Conservation (phyloP, 1,284 basidiomycete species). For the Trichosporon coremiiforme region DNA sequence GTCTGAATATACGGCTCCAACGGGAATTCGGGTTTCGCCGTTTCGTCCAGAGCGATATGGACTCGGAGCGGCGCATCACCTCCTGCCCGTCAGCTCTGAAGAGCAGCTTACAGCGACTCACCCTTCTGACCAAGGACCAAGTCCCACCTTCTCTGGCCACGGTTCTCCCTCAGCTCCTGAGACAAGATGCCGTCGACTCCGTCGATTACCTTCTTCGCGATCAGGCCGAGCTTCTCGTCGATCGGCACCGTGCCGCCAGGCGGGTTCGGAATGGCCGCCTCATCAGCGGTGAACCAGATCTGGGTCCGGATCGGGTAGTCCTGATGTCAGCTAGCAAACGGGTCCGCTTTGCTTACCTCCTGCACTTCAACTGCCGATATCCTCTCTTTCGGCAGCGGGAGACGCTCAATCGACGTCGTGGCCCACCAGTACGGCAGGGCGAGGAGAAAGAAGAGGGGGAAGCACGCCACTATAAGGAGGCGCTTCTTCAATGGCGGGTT, state of each 20-base stretch:
- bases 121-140: conserved; percentile 27
- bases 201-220: conserved; percentile 38
- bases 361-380: conserved; percentile 58
- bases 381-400: conserved; percentile 68
- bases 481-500: conserved; percentile 40
- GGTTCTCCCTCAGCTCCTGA: conserved; percentile 26
- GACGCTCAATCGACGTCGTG: conserved; percentile 79
- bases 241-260: conserved; percentile 35
- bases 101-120: conserved; percentile 20
- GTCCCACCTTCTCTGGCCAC: conserved; percentile 39
- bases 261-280: conserved; percentile 39
- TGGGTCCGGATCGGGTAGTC: conserved; percentile 32
- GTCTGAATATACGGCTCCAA: conserved; percentile 49
- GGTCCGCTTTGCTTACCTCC: conserved; percentile 30
- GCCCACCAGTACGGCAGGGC: conserved; percentile 85
- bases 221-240: conserved; percentile 31
- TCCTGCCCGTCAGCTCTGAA: conserved; percentile 21
- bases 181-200: conserved; percentile 44
- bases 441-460: conserved; percentile 72
- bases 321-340: conserved; percentile 25
- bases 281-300: conserved; percentile 46
- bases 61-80: conserved; percentile 35
- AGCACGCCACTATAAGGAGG: conserved; percentile 61
- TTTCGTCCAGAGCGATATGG: conserved; percentile 37
- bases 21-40: conserved; percentile 42